These are phyloP conservation scores for Nematodospora valgi DNA, from an alignment of 805 yeast genomes.

Conservation along the genomic window DNA sequence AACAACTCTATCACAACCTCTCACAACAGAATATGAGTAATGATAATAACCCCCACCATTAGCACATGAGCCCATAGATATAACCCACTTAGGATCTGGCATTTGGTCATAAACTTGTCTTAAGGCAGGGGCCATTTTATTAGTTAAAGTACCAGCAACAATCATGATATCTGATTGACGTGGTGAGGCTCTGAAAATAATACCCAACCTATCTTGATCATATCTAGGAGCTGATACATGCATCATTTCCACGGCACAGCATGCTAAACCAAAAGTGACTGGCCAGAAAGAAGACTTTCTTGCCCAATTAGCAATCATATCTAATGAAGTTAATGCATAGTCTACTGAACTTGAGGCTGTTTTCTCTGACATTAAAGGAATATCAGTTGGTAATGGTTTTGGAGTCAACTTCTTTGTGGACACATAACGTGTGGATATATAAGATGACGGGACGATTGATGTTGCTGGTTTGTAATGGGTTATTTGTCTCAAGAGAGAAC, in stretches of 20 bases:
- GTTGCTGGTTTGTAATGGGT: background rate
- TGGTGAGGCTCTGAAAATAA: slow-evolving; percentile 90
- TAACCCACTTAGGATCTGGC: slow-evolving; percentile 95
- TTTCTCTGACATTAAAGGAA: slow-evolving; percentile 66
- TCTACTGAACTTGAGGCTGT: slow-evolving; percentile 57
- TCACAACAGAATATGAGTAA: slow-evolving; percentile 81
- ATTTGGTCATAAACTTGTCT: slow-evolving; percentile 92
- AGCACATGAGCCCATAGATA: slow-evolving; percentile 92
- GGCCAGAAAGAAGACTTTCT: slow-evolving; percentile 93
- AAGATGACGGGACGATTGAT: background rate
- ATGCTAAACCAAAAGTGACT: slow-evolving; percentile 85
- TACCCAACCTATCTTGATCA: slow-evolving; percentile 89
- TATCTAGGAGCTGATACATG: slow-evolving; percentile 87
- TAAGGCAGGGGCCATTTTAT: slow-evolving; percentile 91
- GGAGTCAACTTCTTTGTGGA: slow-evolving; percentile 47
- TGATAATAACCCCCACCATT: slow-evolving; percentile 94
- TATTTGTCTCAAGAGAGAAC: background rate
- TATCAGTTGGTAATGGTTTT: slow-evolving; percentile 56
- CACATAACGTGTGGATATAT: slow-evolving; percentile 20
- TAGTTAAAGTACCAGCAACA: slow-evolving; percentile 88
- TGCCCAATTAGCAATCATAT: slow-evolving; percentile 85
- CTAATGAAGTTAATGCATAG: slow-evolving; percentile 78
- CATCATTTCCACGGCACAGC: slow-evolving; percentile 96
- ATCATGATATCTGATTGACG: slow-evolving; percentile 91
- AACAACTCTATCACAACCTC: slow-evolving; percentile 85